Base-by-base conservation (phyloP, 1,284 basidiomycete species). In the Phlebopus sp. region DNA sequence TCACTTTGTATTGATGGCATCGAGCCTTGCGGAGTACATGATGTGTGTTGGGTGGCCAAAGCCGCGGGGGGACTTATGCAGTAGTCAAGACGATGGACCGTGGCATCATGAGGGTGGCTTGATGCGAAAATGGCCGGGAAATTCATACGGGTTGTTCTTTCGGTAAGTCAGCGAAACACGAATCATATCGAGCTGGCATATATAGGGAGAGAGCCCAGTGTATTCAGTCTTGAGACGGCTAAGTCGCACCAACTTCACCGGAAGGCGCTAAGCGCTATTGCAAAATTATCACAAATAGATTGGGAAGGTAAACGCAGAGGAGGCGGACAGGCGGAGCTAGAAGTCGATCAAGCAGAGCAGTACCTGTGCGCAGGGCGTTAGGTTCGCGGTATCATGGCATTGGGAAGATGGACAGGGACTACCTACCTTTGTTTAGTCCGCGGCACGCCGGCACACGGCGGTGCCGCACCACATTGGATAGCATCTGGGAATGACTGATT, bases 181-280 rank as follows among this genome's bases (percentile, higher is more conserved):
- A 44, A 30, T 44, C 46, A 43, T 36, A 29, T 18, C 44, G 17
- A 38, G 42, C 14, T 46, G 27, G 19, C 49, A 55, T 66, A 68
- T 67, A 64, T 64, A 68, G 46, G 46, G 10, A 42, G 44, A 47
- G 31, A 30, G 8, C n/a, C n/a, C 25, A 25, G 8, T 8, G 25
- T 25, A 25, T 25, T 25, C 32, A 19, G 42, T 6, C 29, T 34
- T 19, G 44, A 23, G 34, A 54, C 61, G 65, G 61, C 41, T 59
- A 62, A 45, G 37, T 42, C 11, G 37, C 23, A 31, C 32, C 32
- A 39, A 50, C 39, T 44, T 64, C 37, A 42, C 61, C 61, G 61
- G 63, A 49, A n/a, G 19, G 21, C 11, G 25, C 25, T 25, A 25
- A 39, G 44, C 42, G 37, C 39, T 36, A 42, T 34, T 18, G 42